Evolutionary conservation across 805 yeast genomes (phyloP), one percentile per base, ranked within the genome.

Genomic region (Yamadazyma laniorum): DNA sequence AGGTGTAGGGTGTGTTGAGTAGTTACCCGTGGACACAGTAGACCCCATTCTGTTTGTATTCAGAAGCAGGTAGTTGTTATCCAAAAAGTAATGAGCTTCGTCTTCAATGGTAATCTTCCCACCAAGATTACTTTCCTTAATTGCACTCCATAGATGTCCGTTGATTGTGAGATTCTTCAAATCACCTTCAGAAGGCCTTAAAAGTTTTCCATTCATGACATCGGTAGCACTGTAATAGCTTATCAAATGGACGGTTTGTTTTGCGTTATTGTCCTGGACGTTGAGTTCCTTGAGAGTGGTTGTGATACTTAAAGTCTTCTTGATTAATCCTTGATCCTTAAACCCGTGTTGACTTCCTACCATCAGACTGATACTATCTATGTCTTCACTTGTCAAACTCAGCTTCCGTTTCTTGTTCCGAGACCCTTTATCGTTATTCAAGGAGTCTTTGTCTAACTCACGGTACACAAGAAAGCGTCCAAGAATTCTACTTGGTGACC

Each of bases 401-500:
- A 39, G 25, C 21, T 39, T 39, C 11, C 52, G 72, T 66, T 56
- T 72, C 56, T 39, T 60, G 8, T 27, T 21, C 71, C 21, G 70
- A 72, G 23, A 56, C 54, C 11, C 67, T 48, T 1, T 75, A 69
- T 45, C 33, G 15, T 27, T 26, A 7, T 34, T 37, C 16, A 39
- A 29, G 9, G 19, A 25, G 6, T 58, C 59, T 23, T 60, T 58
- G 45, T 68, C 72, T 32, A 67, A 50, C 38, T 89, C 95, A 18
- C 95, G 75, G 59, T 90, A 90, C 8, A 90, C 81, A 23, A 90
- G 65, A 51, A 90, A 90, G 42, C 93, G 71, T 5, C 95, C 95
- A 18, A 88, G 70, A 27, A 90, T 88, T 34, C 97, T 70, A 2
- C 95, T 83, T 0, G 97, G 96, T 2, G 90, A 80, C 98, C 98